phyloP scores from a whole-genome alignment of 2,329 filamentous ascomycete species.

The Pseudonectria buxi region DNA sequence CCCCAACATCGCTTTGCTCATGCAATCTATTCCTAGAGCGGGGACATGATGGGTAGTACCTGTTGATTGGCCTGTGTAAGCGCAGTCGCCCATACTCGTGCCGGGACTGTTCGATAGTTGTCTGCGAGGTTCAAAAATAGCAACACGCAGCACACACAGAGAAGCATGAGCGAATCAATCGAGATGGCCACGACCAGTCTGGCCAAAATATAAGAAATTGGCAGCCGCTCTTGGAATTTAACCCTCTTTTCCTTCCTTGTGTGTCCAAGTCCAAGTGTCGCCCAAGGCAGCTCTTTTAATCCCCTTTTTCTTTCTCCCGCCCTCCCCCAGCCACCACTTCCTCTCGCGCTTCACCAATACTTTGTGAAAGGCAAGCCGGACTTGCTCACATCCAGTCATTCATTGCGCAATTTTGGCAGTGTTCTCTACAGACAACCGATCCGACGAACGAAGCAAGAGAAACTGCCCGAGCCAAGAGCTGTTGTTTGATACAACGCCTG shows the following conservation, averaged over 20 bases:
- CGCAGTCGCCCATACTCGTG: constrained; percentile 31
- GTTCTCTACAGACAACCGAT: constrained; percentile 5
- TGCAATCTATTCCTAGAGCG: constrained; percentile 26
- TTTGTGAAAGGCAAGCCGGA: constrained; percentile 50
- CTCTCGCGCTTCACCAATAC: constrained; percentile 23
- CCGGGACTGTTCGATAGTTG: constrained; percentile 18
- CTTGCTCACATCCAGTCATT: constrained; percentile 52
- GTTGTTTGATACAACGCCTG: constrained; percentile 24
- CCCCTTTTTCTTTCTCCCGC: constrained; percentile 28
- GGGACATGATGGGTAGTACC: constrained; percentile 19
- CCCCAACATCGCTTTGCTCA: constrained; percentile 12
- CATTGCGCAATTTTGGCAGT: constrained; percentile 25
- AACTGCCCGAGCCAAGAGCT: constrained; percentile 4
- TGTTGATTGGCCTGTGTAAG: constrained; percentile 42
- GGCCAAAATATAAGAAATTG: constrained; percentile 54
- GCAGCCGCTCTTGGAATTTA: constrained; percentile 33
- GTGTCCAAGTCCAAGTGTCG: constrained; percentile 46
- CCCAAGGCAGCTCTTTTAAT: constrained; percentile 36
- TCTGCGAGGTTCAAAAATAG: constrained; percentile 33
- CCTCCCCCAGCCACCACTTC: constrained; percentile 27
- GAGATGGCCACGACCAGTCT: constrained; percentile 33
- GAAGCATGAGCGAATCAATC: constrained; percentile 22
- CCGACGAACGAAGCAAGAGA: constrained; percentile 12
- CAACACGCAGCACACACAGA: constrained; percentile 20
- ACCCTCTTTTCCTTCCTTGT: constrained; percentile 33